These are phyloP conservation scores for Neurospora sp. DNA, from an alignment of 495 filamentous ascomycete genomes.

Conservation along the genomic window DNA sequence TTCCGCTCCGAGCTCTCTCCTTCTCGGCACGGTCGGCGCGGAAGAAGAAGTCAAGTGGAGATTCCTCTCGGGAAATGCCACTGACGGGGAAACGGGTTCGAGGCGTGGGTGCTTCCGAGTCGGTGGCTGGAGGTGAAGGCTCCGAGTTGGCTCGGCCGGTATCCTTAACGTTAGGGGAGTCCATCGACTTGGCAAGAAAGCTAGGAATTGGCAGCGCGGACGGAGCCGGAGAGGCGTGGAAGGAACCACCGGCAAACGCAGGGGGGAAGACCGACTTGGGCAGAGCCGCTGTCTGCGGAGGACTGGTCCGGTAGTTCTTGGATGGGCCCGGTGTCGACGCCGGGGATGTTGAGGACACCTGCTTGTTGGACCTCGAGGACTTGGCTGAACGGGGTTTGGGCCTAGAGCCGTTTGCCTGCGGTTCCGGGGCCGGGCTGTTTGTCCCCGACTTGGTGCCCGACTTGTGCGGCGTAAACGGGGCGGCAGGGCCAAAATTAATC, in stretches of 20 bases:
- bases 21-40: slow-evolving; percentile 71
- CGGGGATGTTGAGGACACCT: slow-evolving; percentile 19
- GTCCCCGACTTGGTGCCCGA: slow-evolving; percentile 14
- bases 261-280: slow-evolving; percentile 34
- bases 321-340: slow-evolving; percentile 24
- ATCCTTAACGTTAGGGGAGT: slow-evolving; percentile 37
- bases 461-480: slow-evolving; percentile 32
- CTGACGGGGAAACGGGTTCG: slow-evolving; percentile 13
- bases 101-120: slow-evolving; percentile 33
- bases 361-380: slow-evolving; percentile 26
- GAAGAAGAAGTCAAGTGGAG: slow-evolving; percentile 83
- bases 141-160: slow-evolving; percentile 18
- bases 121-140: slow-evolving; percentile 29
- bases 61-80: slow-evolving; percentile 42
- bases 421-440: slow-evolving; percentile 13
- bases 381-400: slow-evolving; percentile 25
- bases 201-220: slow-evolving; percentile 88
- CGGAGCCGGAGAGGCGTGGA: slow-evolving; percentile 89
- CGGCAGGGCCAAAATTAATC: slow-evolving; percentile 12
- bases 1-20: slow-evolving; percentile 45
- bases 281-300: slow-evolving; percentile 20
- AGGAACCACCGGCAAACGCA: slow-evolving; percentile 87
- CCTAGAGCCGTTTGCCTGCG: slow-evolving; percentile 14
- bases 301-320: slow-evolving; percentile 29
- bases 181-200: slow-evolving; percentile 76